Base-by-base conservation (phyloP, 2,329 filamentous ascomycete genomes). In the Sporothrix euskadiensis region DNA sequence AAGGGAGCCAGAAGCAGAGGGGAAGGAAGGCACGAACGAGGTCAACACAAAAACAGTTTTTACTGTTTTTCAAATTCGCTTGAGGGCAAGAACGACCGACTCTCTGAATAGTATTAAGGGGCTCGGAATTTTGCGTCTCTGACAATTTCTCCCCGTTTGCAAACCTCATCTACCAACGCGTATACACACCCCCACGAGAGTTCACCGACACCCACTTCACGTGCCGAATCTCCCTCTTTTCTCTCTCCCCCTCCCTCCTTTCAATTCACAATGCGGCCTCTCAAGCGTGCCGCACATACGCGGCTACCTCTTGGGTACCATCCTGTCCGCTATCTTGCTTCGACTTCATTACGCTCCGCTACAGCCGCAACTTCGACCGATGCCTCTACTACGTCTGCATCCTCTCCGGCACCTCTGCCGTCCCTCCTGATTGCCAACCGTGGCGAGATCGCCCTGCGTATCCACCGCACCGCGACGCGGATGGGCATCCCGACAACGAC, bases 351-450 rank as follows among this genome's bases (percentile, higher is more conserved):
- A 14, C 16, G 56, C 4, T n/a, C 72, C n/a, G 47, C 72, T 4
- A 30, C 75, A 35, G 22, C 75, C 19, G 66, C 44, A 12, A 44
- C 41, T 44, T 44, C 75, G n/a, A 39, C 74, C 39, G 30, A 56
- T 26, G 30, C 69, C 10, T 9, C 44, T 14, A 12, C 80, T 81
- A 69, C 80, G 82, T 76, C 81, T 82, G 81, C 84, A 81, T 74
- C 79, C 77, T 68, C 22, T 0, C 10, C 74, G 63, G 26, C 66
- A 16, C 75, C 71, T 1, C 57, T 73, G 10, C 54, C 89, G 72
- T 97, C 94, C 9, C 92, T 98, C 57, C 87, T 99, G 32, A 98
- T 99, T 80, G 96, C 96, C 71, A 99, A 99, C 81, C 91, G 96
- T 78, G 96, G 96, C 78, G 96, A 99, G 83, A 99, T 99, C 78